These are phyloP conservation scores for Micractinium sp. DNA, from an alignment of 139 green algal genomes.

Conservation along the genomic window DNA sequence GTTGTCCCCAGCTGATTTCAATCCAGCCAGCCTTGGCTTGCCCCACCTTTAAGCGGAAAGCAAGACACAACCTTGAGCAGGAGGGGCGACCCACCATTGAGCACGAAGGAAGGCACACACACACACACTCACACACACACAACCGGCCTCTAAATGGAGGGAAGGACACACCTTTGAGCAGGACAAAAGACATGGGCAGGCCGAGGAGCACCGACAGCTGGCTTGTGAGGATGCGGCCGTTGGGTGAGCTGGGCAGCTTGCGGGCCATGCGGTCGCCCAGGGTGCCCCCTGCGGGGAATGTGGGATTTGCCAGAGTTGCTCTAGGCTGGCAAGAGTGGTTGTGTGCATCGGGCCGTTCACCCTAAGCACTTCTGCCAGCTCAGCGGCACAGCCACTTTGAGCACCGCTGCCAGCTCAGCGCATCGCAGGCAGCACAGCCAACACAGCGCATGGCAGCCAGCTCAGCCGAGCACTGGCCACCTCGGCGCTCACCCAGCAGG, in stretches of 20 bases:
- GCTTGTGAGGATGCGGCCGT: conserved; percentile 60
- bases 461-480: neutral
- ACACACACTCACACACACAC: neutral
- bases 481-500: conserved; percentile 62
- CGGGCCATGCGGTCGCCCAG: conserved; percentile 36
- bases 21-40: too few relatives aligned
- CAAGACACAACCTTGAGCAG: too few relatives aligned
- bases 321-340: too few relatives aligned
- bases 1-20: too few relatives aligned
- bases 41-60: too few relatives aligned
- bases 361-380: too few relatives aligned
- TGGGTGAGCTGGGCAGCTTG: conserved; percentile 45
- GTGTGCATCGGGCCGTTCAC: too few relatives aligned
- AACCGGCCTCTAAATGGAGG: neutral
- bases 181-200: conserved; percentile 66
- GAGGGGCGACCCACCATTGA: too few relatives aligned
- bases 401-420: neutral
- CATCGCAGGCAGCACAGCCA: neutral
- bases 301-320: too few relatives aligned
- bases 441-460: neutral
- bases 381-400: too few relatives aligned
- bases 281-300: conserved; percentile 3
- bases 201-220: conserved; percentile 62
- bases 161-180: conserved; percentile 45
- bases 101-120: too few relatives aligned